Percentiles rank a stretch among this genome's conserved stretches.
Evolutionary conservation across 75 land plant genomes (phyloP).

Genomic region (Isoetes taiwanensis): DNA sequence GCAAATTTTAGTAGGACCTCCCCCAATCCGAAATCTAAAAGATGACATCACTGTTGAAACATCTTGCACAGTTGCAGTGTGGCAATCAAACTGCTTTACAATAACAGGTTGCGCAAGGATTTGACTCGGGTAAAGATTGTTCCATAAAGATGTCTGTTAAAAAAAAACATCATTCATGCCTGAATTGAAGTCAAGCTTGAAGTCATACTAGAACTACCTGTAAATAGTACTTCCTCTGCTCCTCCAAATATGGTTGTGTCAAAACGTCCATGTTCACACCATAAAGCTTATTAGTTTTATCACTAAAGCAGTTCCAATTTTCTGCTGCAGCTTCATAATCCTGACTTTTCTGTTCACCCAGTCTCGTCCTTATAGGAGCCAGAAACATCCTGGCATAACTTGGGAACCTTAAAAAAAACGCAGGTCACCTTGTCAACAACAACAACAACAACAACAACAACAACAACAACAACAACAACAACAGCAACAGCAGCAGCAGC

Average conservation of each 20-base stretch:
- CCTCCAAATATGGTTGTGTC: constrained; percentile 57
- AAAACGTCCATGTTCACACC: constrained; percentile 82
- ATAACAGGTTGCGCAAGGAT: constrained; percentile 57
- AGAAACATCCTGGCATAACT: constrained; percentile 99
- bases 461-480: not conserved
- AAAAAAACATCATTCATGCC: not conserved
- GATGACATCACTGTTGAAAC: constrained; percentile 32
- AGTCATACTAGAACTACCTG: constrained; percentile 36
- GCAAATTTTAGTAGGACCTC: constrained; percentile 34
- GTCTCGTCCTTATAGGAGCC: constrained; percentile 76
- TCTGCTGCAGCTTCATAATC: constrained; percentile 67
- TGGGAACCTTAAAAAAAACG: constrained; percentile 58
- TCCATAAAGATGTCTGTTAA: constrained; percentile 83
- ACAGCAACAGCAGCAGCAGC: not conserved
- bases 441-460: not conserved
- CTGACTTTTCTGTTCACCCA: constrained; percentile 53
- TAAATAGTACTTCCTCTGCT: constrained; percentile 81
- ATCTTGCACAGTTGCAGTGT: constrained; percentile 57
- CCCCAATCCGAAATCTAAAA: constrained; percentile 27
- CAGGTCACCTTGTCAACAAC: too few relatives aligned
- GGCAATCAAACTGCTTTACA: constrained; percentile 76
- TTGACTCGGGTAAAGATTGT: constrained; percentile 75
- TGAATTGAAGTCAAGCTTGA: not conserved
- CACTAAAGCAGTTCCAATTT: constrained; percentile 63
- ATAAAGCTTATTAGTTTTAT: constrained; percentile 50